These are phyloP conservation scores for Penicillium dipodomyicola DNA, from an alignment of 495 filamentous ascomycete species.

Conservation along the genomic window DNA sequence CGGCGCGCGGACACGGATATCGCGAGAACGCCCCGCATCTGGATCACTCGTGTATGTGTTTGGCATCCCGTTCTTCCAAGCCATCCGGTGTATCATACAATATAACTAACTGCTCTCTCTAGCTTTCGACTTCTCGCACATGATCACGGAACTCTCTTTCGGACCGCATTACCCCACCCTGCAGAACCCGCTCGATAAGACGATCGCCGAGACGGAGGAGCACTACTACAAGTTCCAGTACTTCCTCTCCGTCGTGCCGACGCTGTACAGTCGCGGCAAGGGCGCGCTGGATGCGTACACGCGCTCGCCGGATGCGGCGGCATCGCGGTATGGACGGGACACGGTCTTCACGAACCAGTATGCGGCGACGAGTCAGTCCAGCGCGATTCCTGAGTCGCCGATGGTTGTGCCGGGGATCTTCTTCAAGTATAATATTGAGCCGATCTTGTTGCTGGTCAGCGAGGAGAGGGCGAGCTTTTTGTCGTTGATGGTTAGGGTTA, in stretches of 20 bases:
- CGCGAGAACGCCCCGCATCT: conserved; percentile 74
- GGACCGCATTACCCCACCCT: conserved; percentile 92
- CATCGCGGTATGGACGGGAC: conserved; percentile 33
- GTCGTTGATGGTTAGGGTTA: conserved; percentile 69
- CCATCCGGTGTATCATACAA: background rate
- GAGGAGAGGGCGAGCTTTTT: conserved; percentile 77
- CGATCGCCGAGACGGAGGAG: conserved; percentile 66
- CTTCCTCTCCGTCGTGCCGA: conserved; percentile 94
- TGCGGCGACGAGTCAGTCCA: conserved; percentile 84
- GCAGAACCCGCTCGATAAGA: conserved; percentile 89
- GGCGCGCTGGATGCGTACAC: conserved; percentile 45
- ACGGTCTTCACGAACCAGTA: conserved; percentile 96
- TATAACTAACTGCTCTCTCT: background rate
- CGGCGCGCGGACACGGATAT: conserved; percentile 92
- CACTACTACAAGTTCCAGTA: conserved; percentile 98
- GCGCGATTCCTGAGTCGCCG: conserved; percentile 61
- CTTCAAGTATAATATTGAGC: conserved; percentile 99
- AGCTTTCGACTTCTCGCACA: conserved; percentile 98
- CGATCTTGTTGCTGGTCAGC: conserved; percentile 79
- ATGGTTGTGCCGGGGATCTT: conserved; percentile 80
- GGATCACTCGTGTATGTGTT: conserved; percentile 69
- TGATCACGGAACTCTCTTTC: conserved; percentile 94
- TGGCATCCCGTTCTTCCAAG: background rate
- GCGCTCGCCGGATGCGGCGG: conserved; percentile 21
- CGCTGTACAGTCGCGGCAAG: conserved; percentile 73